Evolutionary conservation across 345 rosid genomes (phyloP), one percentile per base, ranked within the genome.

Genomic region (Murraya koenigii): DNA sequence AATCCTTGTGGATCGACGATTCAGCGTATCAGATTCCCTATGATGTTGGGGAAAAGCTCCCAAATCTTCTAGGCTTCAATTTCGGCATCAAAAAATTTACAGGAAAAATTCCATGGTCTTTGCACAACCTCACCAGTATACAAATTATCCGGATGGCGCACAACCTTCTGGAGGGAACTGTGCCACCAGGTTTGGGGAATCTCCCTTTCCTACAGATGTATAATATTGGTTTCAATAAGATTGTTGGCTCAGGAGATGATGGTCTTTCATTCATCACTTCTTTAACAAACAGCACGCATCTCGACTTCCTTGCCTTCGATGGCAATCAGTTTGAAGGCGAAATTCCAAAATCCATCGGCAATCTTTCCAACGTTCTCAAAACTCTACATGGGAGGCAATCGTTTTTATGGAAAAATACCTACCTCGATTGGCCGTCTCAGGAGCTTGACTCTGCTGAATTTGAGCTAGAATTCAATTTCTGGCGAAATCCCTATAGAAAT

Each of bases 401-500:
- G 28, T 14, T 72, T 84, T 66, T 23, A 55, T 25, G 86, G 82
- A 5, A 7, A 26, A 1, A 76, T 84, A 60, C 86, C 80, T 0
- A 17, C 76, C n/a, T 67, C 82, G 22, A 78, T 81, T 13, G 69
- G 86, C 20, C 11, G 56, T 78, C 91, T 88, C 35, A 77, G 55
- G 8, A 71, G 88, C 80, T 68, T 90, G 80, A 65, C 86, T 1
- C 75, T 86, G 52, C 72, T 88, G 19, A 68, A 86, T 72, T 33
- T 90, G 79, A 85, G 84, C 70, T 55, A 84, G 73, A 88, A 84
- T 49, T n/a, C 80, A 19, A 35, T 90, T 38, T 74, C 80, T 7
- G 90, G 91, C 22, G 80, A 76, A 76, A 87, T 88, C 64, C 90
- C 90, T 36, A 76, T 19, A 19, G 89, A 82, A 66, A 78, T 87